A percentile compares a stretch with the other conserved stretches of the same genome.
These are phyloP conservation scores for Peltaster fructicola DNA, from an alignment of 2,329 filamentous ascomycete species.

Conservation along the genomic window DNA sequence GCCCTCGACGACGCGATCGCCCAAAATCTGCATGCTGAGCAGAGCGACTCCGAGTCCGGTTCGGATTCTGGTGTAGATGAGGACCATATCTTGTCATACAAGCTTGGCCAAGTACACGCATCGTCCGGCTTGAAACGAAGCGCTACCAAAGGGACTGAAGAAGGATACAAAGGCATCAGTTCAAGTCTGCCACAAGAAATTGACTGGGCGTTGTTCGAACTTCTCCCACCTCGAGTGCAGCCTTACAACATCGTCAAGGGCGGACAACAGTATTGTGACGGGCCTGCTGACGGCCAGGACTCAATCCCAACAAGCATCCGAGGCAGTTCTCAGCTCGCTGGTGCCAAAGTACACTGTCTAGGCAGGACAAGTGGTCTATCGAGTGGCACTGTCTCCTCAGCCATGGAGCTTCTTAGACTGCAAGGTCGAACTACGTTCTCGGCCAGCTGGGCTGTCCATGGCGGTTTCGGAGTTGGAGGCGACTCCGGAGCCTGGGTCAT, in stretches of 20 bases:
- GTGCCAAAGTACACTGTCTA: constrained; percentile 68
- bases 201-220: constrained; percentile 83
- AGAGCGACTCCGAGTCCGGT: constrained; percentile 62
- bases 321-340: constrained; percentile 48
- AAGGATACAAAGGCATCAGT: constrained; percentile 31
- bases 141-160: constrained; percentile 11
- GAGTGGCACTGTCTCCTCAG: constrained; percentile 57
- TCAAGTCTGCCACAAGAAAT: constrained; percentile 66
- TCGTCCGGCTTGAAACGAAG: constrained; percentile 69
- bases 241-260: constrained; percentile 52
- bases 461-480: constrained; percentile 52
- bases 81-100: constrained; percentile 65
- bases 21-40: constrained; percentile 61
- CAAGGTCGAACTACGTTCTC: constrained; percentile 68
- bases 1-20: constrained; percentile 55
- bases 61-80: constrained; percentile 56
- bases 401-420: constrained; percentile 72
- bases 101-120: constrained; percentile 69
- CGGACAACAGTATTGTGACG: constrained; percentile 22
- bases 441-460: constrained; percentile 47
- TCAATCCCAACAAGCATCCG: constrained; percentile 31
- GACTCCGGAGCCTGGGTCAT: constrained; percentile 91
- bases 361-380: constrained; percentile 75
- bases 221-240: constrained; percentile 53
- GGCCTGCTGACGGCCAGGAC: constrained; percentile 20